A percentile compares a stretch with the other conserved stretches of the same genome.
Evolutionary conservation across 768 basidiomycete genomes (phyloP).

Genomic region (Suillus paluster): DNA sequence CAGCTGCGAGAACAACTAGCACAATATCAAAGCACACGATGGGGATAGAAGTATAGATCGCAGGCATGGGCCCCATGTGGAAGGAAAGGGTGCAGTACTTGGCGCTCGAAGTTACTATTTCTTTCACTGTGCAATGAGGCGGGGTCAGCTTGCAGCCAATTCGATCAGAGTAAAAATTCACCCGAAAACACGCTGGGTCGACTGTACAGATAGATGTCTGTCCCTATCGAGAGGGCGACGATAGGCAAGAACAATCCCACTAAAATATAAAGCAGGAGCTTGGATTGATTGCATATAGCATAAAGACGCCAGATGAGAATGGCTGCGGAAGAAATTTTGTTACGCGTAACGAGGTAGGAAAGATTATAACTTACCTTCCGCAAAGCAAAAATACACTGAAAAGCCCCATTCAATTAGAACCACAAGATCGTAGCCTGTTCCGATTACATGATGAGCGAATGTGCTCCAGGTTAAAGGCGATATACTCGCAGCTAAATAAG

Average conservation of each 20-base stretch:
- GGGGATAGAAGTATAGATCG: background rate
- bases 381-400: conserved; percentile 5
- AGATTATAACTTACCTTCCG: background rate
- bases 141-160: background rate
- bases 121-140: background rate
- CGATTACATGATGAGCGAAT: background rate
- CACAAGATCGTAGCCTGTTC: background rate
- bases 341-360: background rate
- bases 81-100: background rate
- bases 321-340: background rate
- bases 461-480: background rate
- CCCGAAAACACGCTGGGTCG: background rate
- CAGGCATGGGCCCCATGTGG: background rate
- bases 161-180: background rate
- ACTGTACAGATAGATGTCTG: conserved; percentile 2
- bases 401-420: conserved; percentile 5
- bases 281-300: background rate
- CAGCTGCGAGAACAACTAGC: background rate
- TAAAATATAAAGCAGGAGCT: background rate
- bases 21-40: conserved; percentile 1
- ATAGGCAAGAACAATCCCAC: background rate
- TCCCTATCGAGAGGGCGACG: background rate
- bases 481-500: background rate
- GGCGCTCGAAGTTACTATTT: background rate
- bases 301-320: conserved; percentile 6